A percentile compares a stretch with the other conserved stretches of the same genome.
These are phyloP conservation scores for Saksenaea vasiformis DNA, from an alignment of 371 early-diverging fungal species.

Conservation along the genomic window DNA sequence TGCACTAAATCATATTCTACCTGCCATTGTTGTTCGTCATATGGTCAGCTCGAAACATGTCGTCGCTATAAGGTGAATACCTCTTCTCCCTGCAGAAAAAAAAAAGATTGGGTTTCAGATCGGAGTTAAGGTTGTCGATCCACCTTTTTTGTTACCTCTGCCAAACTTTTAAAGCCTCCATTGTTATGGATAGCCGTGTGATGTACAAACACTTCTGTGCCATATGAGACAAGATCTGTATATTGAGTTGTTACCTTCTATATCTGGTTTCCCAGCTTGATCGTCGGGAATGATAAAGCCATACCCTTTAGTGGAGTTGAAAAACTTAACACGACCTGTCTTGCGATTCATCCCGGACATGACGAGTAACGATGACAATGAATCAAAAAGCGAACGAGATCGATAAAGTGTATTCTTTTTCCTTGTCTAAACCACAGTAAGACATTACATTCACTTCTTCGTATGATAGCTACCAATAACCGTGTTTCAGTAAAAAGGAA, in stretches of 20 bases:
- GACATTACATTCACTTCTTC: background rate
- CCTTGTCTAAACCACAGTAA: background rate
- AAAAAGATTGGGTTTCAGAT: constrained; percentile 5
- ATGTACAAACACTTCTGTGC: constrained; percentile 80
- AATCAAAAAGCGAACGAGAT: constrained; percentile 13
- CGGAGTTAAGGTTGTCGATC: constrained; percentile 6
- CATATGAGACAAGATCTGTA: background rate
- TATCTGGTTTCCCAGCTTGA: constrained; percentile 36
- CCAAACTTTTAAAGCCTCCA: constrained; percentile 87
- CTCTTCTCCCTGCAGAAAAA: constrained; percentile 45
- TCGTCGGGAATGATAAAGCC: constrained; percentile 85
- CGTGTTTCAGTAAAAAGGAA: background rate
- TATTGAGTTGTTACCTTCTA: constrained; percentile 61
- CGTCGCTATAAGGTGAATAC: constrained; percentile 13
- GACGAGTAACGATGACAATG: constrained; percentile 19
- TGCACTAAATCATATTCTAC: constrained; percentile 83
- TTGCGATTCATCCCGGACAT: constrained; percentile 41
- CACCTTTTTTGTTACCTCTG: constrained; percentile 57
- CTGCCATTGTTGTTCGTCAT: constrained; percentile 23
- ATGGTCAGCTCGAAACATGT: background rate
- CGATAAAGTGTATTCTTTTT: background rate
- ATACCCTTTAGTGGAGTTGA: constrained; percentile 85
- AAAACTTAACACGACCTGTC: constrained; percentile 84
- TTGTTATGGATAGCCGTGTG: constrained; percentile 82
- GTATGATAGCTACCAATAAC: background rate